These are phyloP conservation scores for Pisolithus albus DNA, from an alignment of 768 basidiomycete species.

Conservation along the genomic window DNA sequence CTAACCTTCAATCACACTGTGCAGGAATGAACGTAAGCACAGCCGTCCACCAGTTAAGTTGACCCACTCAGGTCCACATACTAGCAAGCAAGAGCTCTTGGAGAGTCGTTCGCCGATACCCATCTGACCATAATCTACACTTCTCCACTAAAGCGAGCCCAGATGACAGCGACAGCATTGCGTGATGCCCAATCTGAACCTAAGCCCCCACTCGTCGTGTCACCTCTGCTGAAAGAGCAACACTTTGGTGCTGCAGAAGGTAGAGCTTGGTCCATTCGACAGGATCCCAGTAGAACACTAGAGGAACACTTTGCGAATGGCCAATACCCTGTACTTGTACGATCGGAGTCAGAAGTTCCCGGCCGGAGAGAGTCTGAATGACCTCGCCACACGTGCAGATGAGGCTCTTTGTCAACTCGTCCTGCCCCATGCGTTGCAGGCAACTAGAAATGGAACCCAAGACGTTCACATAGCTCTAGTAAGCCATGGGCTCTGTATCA, in stretches of 20 bases:
- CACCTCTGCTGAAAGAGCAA: conserved; percentile 57
- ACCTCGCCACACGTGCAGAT: conserved; percentile 51
- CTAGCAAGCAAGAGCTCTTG: conserved; percentile 63
- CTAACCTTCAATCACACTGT: conserved; percentile 2
- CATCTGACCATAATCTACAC: conserved; percentile 53
- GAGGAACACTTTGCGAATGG: conserved; percentile 47
- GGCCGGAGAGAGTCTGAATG: conserved; percentile 64
- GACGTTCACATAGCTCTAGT: conserved; percentile 56
- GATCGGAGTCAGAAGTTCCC: conserved; percentile 51
- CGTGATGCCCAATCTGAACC: conserved; percentile 40
- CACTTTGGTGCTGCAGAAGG: conserved; percentile 69
- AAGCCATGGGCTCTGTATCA: conserved; percentile 71
- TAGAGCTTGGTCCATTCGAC: conserved; percentile 33
- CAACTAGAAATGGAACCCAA: conserved; percentile 31
- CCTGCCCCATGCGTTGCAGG: conserved; percentile 46
- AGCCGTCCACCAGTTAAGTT: not conserved
- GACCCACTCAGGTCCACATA: not conserved
- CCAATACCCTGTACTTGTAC: conserved; percentile 45
- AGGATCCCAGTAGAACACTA: conserved; percentile 23
- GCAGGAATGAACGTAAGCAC: conserved; percentile 49
- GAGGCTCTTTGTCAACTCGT: conserved; percentile 45
- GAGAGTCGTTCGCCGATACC: conserved; percentile 40
- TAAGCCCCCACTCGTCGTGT: conserved; percentile 41
- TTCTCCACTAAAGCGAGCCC: conserved; percentile 61
- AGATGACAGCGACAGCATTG: conserved; percentile 54